A percentile compares a stretch with the other conserved stretches of the same genome.
Conservation (phyloP, 2,329 filamentous ascomycete genomes). For the Lachnellula arida region DNA sequence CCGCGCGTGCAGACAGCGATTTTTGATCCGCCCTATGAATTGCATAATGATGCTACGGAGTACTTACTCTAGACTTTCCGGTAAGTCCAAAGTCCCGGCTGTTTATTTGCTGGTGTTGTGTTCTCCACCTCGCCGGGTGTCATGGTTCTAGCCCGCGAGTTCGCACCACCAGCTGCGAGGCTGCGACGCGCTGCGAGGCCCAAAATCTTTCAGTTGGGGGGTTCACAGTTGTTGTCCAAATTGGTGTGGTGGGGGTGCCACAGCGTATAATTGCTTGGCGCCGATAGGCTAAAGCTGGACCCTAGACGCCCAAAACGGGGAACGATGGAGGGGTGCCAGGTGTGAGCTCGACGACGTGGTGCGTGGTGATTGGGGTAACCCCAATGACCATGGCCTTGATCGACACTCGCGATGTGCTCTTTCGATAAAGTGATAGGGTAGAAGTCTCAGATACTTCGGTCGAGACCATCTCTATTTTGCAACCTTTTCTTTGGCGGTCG, state of each 20-base stretch:
- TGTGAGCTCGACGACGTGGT: constrained; percentile 27
- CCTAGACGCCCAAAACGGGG: constrained; percentile 17
- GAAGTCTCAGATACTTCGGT: neutral
- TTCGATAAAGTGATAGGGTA: constrained; percentile 22
- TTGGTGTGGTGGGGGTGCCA: constrained; percentile 15
- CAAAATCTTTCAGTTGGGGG: neutral
- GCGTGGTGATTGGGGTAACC: constrained; percentile 29
- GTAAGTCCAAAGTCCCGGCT: neutral
- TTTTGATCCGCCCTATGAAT: constrained; percentile 21
- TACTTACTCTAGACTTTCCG: neutral
- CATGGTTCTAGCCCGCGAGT: constrained; percentile 8
- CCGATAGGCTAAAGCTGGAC: constrained; percentile 22
- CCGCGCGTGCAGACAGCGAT: constrained; percentile 23
- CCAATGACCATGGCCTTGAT: constrained; percentile 16
- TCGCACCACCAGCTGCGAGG: constrained; percentile 10
- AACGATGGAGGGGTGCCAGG: constrained; percentile 10
- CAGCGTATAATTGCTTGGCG: constrained; percentile 24
- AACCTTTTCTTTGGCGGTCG: neutral
- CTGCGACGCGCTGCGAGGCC: constrained; percentile 10
- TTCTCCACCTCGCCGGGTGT: constrained; percentile 14
- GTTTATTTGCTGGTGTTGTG: neutral
- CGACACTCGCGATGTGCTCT: constrained; percentile 15
- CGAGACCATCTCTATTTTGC: neutral
- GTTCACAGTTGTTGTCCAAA: neutral
- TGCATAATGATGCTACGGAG: constrained; percentile 1